A percentile compares a stretch with the other conserved stretches of the same genome.
These are phyloP conservation scores for Geotrichum aggregatum DNA, from an alignment of 1,139 yeast species.

Conservation along the genomic window DNA sequence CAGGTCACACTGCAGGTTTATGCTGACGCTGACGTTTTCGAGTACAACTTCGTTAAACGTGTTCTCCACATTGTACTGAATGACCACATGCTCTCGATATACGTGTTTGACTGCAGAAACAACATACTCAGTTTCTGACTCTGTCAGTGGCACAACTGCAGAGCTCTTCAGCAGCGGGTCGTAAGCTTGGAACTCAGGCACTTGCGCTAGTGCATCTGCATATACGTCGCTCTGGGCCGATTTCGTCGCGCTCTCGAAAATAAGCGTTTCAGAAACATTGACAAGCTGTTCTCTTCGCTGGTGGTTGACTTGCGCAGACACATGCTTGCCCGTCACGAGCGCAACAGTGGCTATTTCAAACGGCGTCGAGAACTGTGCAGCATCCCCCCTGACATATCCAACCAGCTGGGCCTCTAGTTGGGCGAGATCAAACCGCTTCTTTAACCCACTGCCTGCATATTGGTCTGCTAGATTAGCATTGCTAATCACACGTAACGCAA, in stretches of 20 bases:
- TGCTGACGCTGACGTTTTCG: constrained; percentile 57
- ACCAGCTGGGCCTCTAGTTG: constrained; percentile 75
- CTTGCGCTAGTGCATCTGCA: constrained; percentile 50
- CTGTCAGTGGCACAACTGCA: constrained; percentile 67
- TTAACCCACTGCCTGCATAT: constrained; percentile 55
- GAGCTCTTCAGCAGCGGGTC: constrained; percentile 79
- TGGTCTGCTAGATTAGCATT: constrained; percentile 37
- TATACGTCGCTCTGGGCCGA: constrained; percentile 48
- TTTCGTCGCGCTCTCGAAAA: constrained; percentile 12
- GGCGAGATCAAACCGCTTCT: constrained; percentile 65
- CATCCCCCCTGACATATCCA: constrained; percentile 60
- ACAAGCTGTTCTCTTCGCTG: constrained; percentile 23
- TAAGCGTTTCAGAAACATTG: constrained; percentile 38
- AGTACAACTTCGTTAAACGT: constrained; percentile 74
- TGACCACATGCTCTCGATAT: constrained; percentile 68
- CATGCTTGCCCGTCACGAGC: constrained; percentile 57
- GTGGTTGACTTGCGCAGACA: constrained; percentile 42
- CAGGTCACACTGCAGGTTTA: constrained; percentile 54
- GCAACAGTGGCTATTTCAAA: constrained; percentile 72
- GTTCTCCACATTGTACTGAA: constrained; percentile 81
- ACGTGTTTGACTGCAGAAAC: constrained; percentile 81
- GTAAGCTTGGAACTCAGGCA: constrained; percentile 65
- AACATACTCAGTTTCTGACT: constrained; percentile 88
- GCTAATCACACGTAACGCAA: constrained; percentile 66
- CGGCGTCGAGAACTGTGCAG: constrained; percentile 54